Percentiles rank a stretch among this genome's conserved stretches.
Evolutionary conservation across 768 basidiomycete genomes (phyloP).

Genomic region (Naganishia kalamii): DNA sequence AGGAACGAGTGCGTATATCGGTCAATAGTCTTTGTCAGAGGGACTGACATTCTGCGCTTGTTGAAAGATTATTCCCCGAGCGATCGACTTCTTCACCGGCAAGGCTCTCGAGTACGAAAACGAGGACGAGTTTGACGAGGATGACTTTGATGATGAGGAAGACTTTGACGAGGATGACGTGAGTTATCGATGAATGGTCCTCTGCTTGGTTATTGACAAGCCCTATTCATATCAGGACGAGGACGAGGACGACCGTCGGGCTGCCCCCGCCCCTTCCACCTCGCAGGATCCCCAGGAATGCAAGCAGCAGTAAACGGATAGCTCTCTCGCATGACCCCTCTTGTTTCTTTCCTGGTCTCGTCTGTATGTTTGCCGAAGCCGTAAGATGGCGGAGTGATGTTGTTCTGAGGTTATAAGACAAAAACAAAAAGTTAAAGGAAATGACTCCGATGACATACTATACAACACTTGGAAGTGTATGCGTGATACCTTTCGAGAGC

Average conservation of each 20-base stretch:
- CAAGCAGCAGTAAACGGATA: slow-evolving; percentile 67
- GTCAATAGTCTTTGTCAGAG: neutral
- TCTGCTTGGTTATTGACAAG: neutral
- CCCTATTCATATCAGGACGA: slow-evolving; percentile 22
- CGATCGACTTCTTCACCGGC: slow-evolving; percentile 95
- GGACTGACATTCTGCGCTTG: neutral
- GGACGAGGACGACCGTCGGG: slow-evolving; percentile 26
- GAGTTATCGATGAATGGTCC: slow-evolving; percentile 9
- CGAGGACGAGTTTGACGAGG: slow-evolving; percentile 36
- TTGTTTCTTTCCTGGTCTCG: neutral
- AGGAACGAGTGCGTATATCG: slow-evolving; percentile 70
- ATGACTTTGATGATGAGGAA: slow-evolving; percentile 48
- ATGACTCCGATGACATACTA: neutral
- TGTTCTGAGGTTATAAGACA: neutral
- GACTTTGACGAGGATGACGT: slow-evolving; percentile 56
- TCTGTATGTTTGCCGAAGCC: neutral
- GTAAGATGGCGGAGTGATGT: neutral
- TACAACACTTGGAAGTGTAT: too few relatives aligned
- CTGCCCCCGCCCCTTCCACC: slow-evolving; percentile 28
- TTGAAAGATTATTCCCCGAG: slow-evolving; percentile 79
- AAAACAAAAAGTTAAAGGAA: neutral
- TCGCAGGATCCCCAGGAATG: slow-evolving; percentile 70
- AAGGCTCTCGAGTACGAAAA: slow-evolving; percentile 78
- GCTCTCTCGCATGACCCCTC: neutral
- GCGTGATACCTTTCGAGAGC: too few relatives aligned